A percentile compares a stretch with the other conserved stretches of the same genome.
phyloP scores from a whole-genome alignment of 2,329 filamentous ascomycete genomes.

The Aspergillus sp. region DNA sequence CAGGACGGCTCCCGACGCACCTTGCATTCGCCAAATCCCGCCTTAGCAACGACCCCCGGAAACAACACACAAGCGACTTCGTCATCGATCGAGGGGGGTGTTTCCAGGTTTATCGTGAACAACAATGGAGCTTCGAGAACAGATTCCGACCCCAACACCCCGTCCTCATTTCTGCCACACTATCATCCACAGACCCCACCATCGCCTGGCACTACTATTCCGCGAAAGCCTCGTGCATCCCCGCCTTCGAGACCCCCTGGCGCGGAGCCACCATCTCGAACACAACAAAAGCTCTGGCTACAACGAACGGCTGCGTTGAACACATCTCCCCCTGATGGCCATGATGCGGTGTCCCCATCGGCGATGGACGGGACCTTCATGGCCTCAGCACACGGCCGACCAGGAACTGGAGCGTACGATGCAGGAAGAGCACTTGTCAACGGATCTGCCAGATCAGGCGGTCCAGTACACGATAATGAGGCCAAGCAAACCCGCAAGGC shows the following conservation, averaged over 20 bases:
- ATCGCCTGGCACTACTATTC: slow-evolving; percentile 26
- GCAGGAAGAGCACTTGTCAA: slow-evolving; percentile 22
- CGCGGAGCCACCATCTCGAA: slow-evolving; percentile 39
- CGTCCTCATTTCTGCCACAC: slow-evolving; percentile 42
- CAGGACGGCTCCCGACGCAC: slow-evolving; percentile 26
- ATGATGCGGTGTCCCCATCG: slow-evolving; percentile 30
- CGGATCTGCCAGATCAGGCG: slow-evolving; percentile 21
- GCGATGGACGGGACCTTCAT: slow-evolving; percentile 30
- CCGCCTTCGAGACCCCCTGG: slow-evolving; percentile 29
- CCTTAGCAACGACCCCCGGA: slow-evolving; percentile 20
- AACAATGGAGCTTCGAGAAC: slow-evolving; percentile 28
- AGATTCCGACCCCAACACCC: slow-evolving; percentile 40
- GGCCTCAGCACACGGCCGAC: slow-evolving; percentile 22
- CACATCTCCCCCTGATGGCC: slow-evolving; percentile 37
- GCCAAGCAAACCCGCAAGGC: slow-evolving; percentile 35
- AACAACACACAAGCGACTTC: slow-evolving; percentile 34
- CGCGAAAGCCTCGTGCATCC: slow-evolving; percentile 24
- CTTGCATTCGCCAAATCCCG: slow-evolving; percentile 23
- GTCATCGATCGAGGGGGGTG: slow-evolving; percentile 43
- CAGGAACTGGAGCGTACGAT: slow-evolving; percentile 24
- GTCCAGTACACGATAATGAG: slow-evolving; percentile 28
- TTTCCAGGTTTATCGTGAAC: slow-evolving; percentile 40
- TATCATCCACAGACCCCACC: slow-evolving; percentile 42
- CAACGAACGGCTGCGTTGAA: slow-evolving; percentile 40
- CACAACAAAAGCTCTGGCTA: slow-evolving; percentile 44